Base-by-base conservation (phyloP, 805 yeast species). In the Ogataea henricii region DNA sequence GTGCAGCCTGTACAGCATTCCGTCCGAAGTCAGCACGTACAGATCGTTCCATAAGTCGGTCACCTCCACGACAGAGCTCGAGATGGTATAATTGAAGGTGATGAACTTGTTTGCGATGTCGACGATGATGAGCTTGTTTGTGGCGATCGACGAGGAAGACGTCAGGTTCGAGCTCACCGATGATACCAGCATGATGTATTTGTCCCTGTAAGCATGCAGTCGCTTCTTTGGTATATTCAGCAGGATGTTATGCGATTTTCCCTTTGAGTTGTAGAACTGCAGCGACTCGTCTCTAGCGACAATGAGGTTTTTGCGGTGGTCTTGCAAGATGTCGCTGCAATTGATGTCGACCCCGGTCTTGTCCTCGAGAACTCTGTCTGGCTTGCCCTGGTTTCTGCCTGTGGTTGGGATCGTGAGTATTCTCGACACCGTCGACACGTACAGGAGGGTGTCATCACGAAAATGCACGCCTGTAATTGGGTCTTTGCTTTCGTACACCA, bases 391-490 rank as follows among this genome's bases (percentile, higher is more conserved):
- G 62, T 86, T 87, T 60, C 89, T 75, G 0, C 96, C 96, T 1
- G 83, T 77, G 0, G 97, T 89, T 12, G 83, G 77, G 9, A 90
- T 80, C 0, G 90, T 77, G 40, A 89, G 64, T 1, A 90, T 76
- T 54, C 78, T 83, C 13, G 85, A 79, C 0, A 94, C 82, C 0
- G 97, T 87, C 1, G 92, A 74, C 16, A 88, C 85, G 62, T 79
- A 90, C 13, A 90, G 67, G 26, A 78, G 67, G 1, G 78, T 74
- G 13, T 74, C 74, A 41, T 79, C 76, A 43, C 74, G 74, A 55
- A 91, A 79, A 23, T 78, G 77, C 1, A 92, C 67, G 0, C 88
- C 85, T 0, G 98, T 92, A 16, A 94, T 77, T 1, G 97, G 96
- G 41, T 89, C 94, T 13, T 68, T 66, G 43, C 83, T 79, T 49